Conservation (phyloP, 345 rosid species). For the Eucalyptus victrix region DNA sequence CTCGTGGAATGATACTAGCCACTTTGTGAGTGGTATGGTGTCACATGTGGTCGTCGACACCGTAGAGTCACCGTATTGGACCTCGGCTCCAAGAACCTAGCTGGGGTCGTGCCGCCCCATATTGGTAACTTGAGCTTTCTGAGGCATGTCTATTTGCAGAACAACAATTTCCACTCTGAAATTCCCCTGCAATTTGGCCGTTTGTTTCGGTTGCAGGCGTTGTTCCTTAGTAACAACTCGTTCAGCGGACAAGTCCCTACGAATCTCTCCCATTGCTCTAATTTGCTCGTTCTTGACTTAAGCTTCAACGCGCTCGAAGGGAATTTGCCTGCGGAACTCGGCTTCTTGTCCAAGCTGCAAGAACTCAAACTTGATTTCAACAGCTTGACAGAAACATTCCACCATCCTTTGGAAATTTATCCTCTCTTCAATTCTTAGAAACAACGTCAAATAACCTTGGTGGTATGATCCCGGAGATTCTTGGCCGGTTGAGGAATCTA, state of each 20-base stretch:
- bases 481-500: neutral
- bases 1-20: neutral
- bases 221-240: neutral
- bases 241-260: neutral
- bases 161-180: fast-evolving
- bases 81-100: fast-evolving
- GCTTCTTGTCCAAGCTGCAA: neutral
- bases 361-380: fast-evolving
- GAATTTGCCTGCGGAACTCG: neutral
- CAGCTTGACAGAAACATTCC: neutral
- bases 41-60: neutral
- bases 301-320: neutral
- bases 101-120: fast-evolving
- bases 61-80: fast-evolving
- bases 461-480: neutral
- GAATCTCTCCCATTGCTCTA: constrained; percentile 1
- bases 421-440: neutral
- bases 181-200: fast-evolving
- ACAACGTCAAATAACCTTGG: fast-evolving
- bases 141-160: fast-evolving
- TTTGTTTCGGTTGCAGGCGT: fast-evolving
- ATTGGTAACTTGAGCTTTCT: neutral
- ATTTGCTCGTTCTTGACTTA: neutral
- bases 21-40: neutral
- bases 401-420: neutral